Evolutionary conservation across 1,139 yeast genomes (phyloP).

Genomic region (Kodamaea sp.): DNA sequence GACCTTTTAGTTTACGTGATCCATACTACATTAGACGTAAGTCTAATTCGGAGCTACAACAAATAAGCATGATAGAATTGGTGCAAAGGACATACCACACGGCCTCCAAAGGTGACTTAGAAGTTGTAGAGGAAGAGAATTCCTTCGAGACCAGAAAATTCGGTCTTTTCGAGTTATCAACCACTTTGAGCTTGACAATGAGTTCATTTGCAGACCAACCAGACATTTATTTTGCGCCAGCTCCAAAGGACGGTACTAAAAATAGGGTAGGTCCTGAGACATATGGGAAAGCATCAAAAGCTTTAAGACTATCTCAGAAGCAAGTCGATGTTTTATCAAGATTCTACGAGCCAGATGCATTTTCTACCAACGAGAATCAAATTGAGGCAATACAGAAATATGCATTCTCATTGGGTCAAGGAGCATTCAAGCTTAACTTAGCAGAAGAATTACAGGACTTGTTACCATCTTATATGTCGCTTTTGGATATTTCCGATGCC

Average conservation of each 20-base stretch:
- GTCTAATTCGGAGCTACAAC: slow-evolving; percentile 15
- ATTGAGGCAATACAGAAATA: slow-evolving; percentile 27
- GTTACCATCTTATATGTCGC: slow-evolving; percentile 17
- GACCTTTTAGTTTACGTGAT: slow-evolving; percentile 42
- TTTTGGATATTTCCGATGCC: slow-evolving; percentile 26
- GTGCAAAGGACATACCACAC: slow-evolving; percentile 6
- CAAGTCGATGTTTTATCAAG: neutral
- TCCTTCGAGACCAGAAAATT: slow-evolving; percentile 9
- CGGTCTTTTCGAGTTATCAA: slow-evolving; percentile 23
- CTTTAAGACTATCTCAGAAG: neutral
- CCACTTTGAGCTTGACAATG: slow-evolving; percentile 16
- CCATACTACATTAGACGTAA: slow-evolving; percentile 32
- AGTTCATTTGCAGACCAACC: neutral
- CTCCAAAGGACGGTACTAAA: neutral
- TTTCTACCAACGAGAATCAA: slow-evolving; percentile 9
- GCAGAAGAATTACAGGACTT: slow-evolving; percentile 3
- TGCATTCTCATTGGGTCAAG: slow-evolving; percentile 34
- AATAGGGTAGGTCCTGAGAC: neutral
- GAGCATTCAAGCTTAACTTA: slow-evolving; percentile 14
- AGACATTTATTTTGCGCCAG: neutral
- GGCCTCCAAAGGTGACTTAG: neutral
- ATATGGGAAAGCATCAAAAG: neutral
- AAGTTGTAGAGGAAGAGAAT: slow-evolving; percentile 6
- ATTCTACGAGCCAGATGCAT: neutral
- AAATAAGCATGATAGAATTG: slow-evolving; percentile 15